Evolutionary conservation across 2,329 filamentous ascomycete species (phyloP), one percentile per base, ranked within the genome.

Genomic region (Erysiphe pulchra): DNA sequence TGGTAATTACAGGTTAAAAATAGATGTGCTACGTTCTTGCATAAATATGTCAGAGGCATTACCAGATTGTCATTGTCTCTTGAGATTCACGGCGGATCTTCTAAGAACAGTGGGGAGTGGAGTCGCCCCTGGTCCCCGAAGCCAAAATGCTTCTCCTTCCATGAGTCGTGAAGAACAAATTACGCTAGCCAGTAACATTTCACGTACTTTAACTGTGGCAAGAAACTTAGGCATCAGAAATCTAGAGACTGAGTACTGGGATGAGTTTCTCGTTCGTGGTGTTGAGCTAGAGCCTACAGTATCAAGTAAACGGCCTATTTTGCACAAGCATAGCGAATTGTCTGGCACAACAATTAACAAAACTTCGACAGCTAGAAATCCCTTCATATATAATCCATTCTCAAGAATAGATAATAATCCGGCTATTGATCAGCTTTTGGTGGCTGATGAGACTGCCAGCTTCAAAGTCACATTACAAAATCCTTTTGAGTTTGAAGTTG

Each of bases 341-440:
- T 62, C 65, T 41, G 59, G 57, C 12, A 59, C 63, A 10, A 62
- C 61, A 12, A 60, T 60, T 11, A 57, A 58, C 8, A 55, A 55
- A 9, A 57, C 58, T 38, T 58, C 64, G 37, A 62, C 62, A 45
- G 55, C 61, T 47, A 63, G 68, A 50, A 84, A 90, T 49, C 90
- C 90, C 0, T 93, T 98, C 54, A 81, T 98, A 47, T 92, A 95
- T 58, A 94, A 94, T 55, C 84, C 90, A 0, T 95, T 94, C 55
- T 63, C 85, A 17, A 84, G 85, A 60, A 69, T 69, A 45, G 62
- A 68, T 0, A 69, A 73, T 38, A 68, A 77, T 45, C 68, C 69
- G 20, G 65, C 64, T 16, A 65, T 68, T 1, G 75, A 85, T 48
- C 70, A 69, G 47, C 70, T 84, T 1, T 65, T 94, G 30, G 81